A percentile compares a stretch with the other conserved stretches of the same genome.
phyloP scores from a whole-genome alignment of 192 early-diverging fungal genomes.

The Coemansia furcata region DNA sequence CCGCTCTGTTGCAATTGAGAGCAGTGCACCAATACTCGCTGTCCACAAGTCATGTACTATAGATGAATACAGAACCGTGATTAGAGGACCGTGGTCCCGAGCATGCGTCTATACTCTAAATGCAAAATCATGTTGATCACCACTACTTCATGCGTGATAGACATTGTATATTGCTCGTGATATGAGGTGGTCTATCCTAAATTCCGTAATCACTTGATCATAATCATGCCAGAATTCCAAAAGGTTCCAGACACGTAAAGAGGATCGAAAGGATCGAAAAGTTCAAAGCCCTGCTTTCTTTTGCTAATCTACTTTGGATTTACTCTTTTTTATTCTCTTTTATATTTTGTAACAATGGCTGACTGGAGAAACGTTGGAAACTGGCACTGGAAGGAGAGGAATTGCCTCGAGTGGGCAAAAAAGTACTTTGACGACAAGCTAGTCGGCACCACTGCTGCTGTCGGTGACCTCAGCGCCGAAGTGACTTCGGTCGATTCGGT shows the following conservation, averaged over 20 bases:
- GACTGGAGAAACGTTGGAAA: slow-evolving; percentile 76
- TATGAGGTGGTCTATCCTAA: too few relatives aligned
- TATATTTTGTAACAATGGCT: slow-evolving; percentile 45
- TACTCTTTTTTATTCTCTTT: neutral
- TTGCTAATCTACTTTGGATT: neutral
- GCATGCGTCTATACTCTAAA: too few relatives aligned
- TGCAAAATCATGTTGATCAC: too few relatives aligned
- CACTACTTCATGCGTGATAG: too few relatives aligned
- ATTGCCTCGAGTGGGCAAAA: slow-evolving; percentile 90
- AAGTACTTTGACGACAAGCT: slow-evolving; percentile 74
- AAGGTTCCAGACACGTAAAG: neutral
- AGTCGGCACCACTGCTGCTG: slow-evolving; percentile 52
- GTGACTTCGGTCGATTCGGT: slow-evolving; percentile 60
- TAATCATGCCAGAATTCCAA: neutral
- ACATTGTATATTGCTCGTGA: too few relatives aligned
- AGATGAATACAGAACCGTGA: too few relatives aligned
- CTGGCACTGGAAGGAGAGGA: slow-evolving; percentile 85
- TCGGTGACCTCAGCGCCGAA: slow-evolving; percentile 57
- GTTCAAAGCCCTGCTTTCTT: neutral
- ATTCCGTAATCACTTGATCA: neutral
- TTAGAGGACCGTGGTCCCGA: too few relatives aligned
- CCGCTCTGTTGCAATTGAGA: too few relatives aligned
- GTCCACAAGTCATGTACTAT: too few relatives aligned
- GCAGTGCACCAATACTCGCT: too few relatives aligned
- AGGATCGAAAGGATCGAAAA: neutral